Conservation (phyloP, 2,329 filamentous ascomycete genomes). For the Trematosphaeria pertusa region DNA sequence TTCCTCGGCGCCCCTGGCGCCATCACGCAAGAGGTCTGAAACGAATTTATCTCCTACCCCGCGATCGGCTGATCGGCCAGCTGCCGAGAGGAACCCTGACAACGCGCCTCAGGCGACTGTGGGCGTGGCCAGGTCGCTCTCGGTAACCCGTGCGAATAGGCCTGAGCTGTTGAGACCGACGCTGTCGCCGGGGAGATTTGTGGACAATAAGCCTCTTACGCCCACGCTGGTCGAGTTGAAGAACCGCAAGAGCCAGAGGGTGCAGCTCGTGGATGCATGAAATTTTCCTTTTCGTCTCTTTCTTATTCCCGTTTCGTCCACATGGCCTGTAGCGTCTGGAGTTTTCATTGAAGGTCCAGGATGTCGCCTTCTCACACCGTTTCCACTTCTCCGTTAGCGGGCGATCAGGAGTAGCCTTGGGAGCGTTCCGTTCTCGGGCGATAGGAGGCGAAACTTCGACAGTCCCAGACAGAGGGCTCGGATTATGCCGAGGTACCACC, state of each 20-base stretch:
- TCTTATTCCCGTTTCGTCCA: neutral
- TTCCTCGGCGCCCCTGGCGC: constrained; percentile 31
- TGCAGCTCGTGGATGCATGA: constrained; percentile 44
- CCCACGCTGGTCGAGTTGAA: constrained; percentile 46
- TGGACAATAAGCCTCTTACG: constrained; percentile 37
- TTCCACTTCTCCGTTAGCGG: neutral
- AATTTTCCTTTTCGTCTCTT: neutral
- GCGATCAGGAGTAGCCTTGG: too few relatives aligned
- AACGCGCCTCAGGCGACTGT: constrained; percentile 30
- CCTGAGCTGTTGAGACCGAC: constrained; percentile 22
- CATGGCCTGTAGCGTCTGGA: constrained; percentile 12
- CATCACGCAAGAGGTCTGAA: constrained; percentile 15
- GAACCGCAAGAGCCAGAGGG: constrained; percentile 45
- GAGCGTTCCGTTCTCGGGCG: too few relatives aligned
- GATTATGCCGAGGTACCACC: neutral
- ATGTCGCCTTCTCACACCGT: constrained; percentile 1
- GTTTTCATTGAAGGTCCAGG: neutral
- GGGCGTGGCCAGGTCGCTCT: constrained; percentile 42
- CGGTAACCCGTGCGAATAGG: constrained; percentile 37
- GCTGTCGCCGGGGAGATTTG: constrained; percentile 29
- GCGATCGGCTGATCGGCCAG: constrained; percentile 21
- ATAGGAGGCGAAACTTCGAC: neutral
- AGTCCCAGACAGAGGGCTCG: neutral
- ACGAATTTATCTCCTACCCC: constrained; percentile 13
- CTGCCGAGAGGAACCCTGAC: constrained; percentile 12